Percentiles rank a stretch among this genome's conserved stretches.
Conservation (phyloP, 2,329 filamentous ascomycete species). For the Neonectria magnoliae region DNA sequence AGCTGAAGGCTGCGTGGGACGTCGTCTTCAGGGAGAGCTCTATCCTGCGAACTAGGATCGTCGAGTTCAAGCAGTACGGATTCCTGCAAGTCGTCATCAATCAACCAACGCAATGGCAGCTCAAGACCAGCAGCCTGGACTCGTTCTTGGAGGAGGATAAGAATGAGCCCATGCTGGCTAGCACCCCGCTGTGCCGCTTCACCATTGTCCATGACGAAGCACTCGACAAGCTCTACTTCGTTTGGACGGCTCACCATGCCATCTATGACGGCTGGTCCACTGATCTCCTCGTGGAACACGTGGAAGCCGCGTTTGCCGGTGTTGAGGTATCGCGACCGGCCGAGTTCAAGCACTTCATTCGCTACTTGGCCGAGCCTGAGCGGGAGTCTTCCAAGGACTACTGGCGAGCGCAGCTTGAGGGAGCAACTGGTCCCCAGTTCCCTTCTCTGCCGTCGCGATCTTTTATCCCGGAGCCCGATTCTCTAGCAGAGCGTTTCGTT, state of each 20-base stretch:
- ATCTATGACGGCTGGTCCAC: conserved; percentile 47
- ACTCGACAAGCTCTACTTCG: conserved; percentile 44
- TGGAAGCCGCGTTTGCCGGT: conserved; percentile 33
- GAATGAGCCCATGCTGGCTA: conserved; percentile 52
- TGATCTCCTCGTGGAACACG: conserved; percentile 39
- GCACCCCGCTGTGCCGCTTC: conserved; percentile 56
- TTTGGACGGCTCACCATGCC: conserved; percentile 47
- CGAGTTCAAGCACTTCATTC: conserved; percentile 43
- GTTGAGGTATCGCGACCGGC: conserved; percentile 32
- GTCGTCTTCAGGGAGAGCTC: conserved; percentile 47
- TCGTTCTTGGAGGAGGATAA: conserved; percentile 53
- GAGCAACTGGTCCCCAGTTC: conserved; percentile 39
- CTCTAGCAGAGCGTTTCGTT: conserved; percentile 34
- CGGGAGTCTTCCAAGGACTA: conserved; percentile 35
- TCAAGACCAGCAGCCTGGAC: conserved; percentile 45
- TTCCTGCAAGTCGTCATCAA: conserved; percentile 58
- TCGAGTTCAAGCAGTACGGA: conserved; percentile 53
- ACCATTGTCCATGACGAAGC: conserved; percentile 44
- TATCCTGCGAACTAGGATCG: conserved; percentile 59
- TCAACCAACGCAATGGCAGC: conserved; percentile 47
- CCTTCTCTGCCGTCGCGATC: conserved; percentile 39
- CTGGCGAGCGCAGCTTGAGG: conserved; percentile 38
- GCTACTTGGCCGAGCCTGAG: conserved; percentile 32
- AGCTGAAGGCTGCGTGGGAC: conserved; percentile 55
- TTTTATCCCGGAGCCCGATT: conserved; percentile 35